Conservation (phyloP, 176 grass and related monocot genomes). For the Oryza punctata region DNA sequence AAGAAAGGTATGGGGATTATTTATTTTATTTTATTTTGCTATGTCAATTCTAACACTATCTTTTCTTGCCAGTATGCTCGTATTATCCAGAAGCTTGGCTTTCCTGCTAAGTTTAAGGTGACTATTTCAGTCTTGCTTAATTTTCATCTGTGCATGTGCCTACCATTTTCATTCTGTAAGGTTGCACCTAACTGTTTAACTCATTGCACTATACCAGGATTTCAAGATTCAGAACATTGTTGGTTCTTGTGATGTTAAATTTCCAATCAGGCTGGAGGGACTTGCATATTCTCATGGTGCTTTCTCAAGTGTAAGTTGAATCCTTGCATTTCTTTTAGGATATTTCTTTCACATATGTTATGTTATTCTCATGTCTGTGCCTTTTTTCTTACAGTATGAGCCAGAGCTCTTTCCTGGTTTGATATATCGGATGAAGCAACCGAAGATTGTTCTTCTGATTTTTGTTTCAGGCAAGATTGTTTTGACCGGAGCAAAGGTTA, state of each 20-base stretch:
- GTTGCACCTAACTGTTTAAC: slow-evolving; percentile 5
- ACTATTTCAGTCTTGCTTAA: slow-evolving; percentile 8
- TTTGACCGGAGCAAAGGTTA: slow-evolving; percentile 91
- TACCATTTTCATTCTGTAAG: slow-evolving; percentile 6
- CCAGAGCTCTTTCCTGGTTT: slow-evolving; percentile 89
- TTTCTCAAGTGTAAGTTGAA: slow-evolving; percentile 84
- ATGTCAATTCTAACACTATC: slow-evolving; percentile 24
- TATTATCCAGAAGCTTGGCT: slow-evolving; percentile 98
- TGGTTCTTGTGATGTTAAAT: slow-evolving; percentile 95
- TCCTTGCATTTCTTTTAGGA: slow-evolving; percentile 18
- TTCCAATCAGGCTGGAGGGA: slow-evolving; percentile 91
- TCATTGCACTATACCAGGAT: slow-evolving; percentile 48
- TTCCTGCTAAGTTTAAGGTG: slow-evolving; percentile 98
- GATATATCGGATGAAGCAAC: slow-evolving; percentile 98
- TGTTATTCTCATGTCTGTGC: neutral
- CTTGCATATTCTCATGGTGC: slow-evolving; percentile 96
- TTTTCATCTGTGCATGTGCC: neutral
- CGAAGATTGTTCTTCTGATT: slow-evolving; percentile 95
- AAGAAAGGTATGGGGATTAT: slow-evolving; percentile 64
- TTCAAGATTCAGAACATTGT: slow-evolving; percentile 99
- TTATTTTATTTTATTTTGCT: slow-evolving; percentile 20
- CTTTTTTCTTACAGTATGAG: slow-evolving; percentile 65
- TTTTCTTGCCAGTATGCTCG: slow-evolving; percentile 83
- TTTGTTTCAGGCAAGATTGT: slow-evolving; percentile 99
- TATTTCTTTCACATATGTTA: neutral